These are phyloP conservation scores for Kazachstania viticola DNA, from an alignment of 805 yeast species.

Conservation along the genomic window DNA sequence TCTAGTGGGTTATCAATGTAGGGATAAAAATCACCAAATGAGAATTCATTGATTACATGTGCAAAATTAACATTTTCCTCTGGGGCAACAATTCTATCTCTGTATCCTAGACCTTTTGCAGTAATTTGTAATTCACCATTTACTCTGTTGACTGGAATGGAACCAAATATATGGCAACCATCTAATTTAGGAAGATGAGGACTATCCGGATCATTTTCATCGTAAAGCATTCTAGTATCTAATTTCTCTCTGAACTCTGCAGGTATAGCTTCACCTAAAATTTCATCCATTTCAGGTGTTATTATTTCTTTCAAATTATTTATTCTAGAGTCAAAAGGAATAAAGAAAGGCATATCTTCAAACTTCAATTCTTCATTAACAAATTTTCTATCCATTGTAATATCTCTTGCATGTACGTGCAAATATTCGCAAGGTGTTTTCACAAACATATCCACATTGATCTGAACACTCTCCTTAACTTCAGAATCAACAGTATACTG, in stretches of 20 bases:
- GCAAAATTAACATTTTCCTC: slow-evolving; percentile 59
- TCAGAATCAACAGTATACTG: slow-evolving; percentile 64
- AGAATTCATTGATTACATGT: slow-evolving; percentile 75
- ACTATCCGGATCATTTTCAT: slow-evolving; percentile 8
- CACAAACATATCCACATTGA: slow-evolving; percentile 72
- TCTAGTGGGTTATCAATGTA: slow-evolving; percentile 83
- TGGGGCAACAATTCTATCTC: slow-evolving; percentile 31
- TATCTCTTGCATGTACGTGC: slow-evolving; percentile 67
- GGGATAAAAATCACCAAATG: slow-evolving; percentile 87
- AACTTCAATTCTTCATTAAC: slow-evolving; percentile 68
- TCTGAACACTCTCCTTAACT: slow-evolving; percentile 44
- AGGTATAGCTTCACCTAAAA: slow-evolving; percentile 51
- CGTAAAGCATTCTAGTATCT: slow-evolving; percentile 21
- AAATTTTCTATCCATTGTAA: slow-evolving; percentile 62
- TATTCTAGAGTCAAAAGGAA: slow-evolving; percentile 39
- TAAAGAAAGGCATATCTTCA: slow-evolving; percentile 48
- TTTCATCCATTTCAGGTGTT: slow-evolving; percentile 56
- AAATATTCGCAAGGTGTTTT: slow-evolving; percentile 74
- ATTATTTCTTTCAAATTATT: slow-evolving; percentile 35
- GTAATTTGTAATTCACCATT: slow-evolving; percentile 78
- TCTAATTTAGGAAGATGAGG: slow-evolving; percentile 38
- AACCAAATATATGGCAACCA: slow-evolving; percentile 81
- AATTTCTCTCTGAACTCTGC: slow-evolving; percentile 47
- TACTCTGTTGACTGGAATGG: slow-evolving; percentile 75
- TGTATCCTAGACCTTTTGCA: slow-evolving; percentile 59